These are phyloP conservation scores for Herpetomonas samuelpessoai DNA, from an alignment of 208 protist genomes.

Conservation along the genomic window DNA sequence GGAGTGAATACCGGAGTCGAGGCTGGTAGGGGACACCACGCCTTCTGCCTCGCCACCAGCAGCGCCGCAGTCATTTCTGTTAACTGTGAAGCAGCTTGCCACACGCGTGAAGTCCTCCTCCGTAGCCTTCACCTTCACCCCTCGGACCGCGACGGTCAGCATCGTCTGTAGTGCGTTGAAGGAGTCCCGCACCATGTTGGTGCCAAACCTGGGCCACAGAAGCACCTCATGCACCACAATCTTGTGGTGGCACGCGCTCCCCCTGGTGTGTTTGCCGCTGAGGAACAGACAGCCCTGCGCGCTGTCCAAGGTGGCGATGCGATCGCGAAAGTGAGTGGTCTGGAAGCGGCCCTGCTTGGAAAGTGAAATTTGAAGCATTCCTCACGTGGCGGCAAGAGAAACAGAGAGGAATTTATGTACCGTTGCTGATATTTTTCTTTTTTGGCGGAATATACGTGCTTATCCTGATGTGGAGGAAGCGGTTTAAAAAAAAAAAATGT, in stretches of 20 bases:
- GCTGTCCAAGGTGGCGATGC: not conserved
- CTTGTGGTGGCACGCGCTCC: not conserved
- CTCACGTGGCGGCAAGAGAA: not conserved
- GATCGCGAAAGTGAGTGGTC: not conserved
- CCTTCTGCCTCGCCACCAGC: no score
- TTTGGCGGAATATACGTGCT: no score
- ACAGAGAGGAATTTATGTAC: conserved; percentile 1
- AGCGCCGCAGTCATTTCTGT: not conserved
- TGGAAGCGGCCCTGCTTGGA: not conserved
- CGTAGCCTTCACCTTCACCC: not conserved
- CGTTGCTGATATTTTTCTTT: no score
- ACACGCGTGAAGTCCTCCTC: not conserved
- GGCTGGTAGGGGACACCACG: not conserved
- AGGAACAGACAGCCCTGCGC: not conserved
- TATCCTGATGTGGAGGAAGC: no score
- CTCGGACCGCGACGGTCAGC: not conserved
- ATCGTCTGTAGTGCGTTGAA: not conserved
- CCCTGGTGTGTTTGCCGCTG: not conserved
- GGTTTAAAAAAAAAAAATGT: no score
- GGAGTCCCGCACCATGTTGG: not conserved
- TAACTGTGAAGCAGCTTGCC: not conserved
- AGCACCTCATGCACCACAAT: not conserved
- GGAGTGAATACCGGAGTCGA: not conserved
- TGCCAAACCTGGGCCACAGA: not conserved
- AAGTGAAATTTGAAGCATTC: not conserved